A percentile compares a stretch with the other conserved stretches of the same genome.
phyloP scores from a whole-genome alignment of 1,139 yeast genomes.

The Hemisphaericaspora xylanilytica region DNA sequence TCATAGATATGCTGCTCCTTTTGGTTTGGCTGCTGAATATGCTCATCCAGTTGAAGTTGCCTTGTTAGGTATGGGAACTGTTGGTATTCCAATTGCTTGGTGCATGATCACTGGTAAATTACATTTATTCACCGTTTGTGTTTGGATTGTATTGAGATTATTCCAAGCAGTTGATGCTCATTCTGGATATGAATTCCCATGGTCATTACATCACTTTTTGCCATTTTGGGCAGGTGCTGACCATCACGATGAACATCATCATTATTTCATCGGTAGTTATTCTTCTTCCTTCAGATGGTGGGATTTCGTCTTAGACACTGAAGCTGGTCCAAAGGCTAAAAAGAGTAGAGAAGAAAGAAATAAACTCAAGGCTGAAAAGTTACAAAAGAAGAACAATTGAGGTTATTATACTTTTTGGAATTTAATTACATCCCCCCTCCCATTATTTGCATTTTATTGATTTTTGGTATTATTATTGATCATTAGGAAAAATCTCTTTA shows the following conservation, averaged over 20 bases:
- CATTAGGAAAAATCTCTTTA: no score
- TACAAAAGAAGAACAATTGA: slow-evolving; percentile 11
- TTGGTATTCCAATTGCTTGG: slow-evolving; percentile 46
- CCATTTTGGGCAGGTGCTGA: slow-evolving; percentile 55
- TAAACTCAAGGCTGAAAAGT: slow-evolving; percentile 32
- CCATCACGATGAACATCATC: slow-evolving; percentile 50
- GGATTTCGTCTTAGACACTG: slow-evolving; percentile 42
- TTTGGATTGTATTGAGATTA: slow-evolving; percentile 44
- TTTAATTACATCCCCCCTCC: no score
- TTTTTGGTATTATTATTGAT: no score
- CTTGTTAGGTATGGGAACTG: slow-evolving; percentile 47
- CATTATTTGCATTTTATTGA: no score
- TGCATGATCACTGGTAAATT: slow-evolving; percentile 36
- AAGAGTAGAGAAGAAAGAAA: slow-evolving; percentile 35
- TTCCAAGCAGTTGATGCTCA: slow-evolving; percentile 51
- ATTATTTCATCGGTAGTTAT: slow-evolving; percentile 45
- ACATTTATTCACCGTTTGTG: slow-evolving; percentile 43
- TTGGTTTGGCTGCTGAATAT: slow-evolving; percentile 49
- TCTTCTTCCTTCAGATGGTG: slow-evolving; percentile 49
- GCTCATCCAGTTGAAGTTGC: slow-evolving; percentile 50
- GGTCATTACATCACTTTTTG: slow-evolving; percentile 44
- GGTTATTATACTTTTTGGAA: no score
- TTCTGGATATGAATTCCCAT: slow-evolving; percentile 50
- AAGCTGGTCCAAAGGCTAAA: slow-evolving; percentile 46
- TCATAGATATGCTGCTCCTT: slow-evolving; percentile 50